Base-by-base conservation (phyloP, 257 asterid species). In the Solanum infundibuliforme region DNA sequence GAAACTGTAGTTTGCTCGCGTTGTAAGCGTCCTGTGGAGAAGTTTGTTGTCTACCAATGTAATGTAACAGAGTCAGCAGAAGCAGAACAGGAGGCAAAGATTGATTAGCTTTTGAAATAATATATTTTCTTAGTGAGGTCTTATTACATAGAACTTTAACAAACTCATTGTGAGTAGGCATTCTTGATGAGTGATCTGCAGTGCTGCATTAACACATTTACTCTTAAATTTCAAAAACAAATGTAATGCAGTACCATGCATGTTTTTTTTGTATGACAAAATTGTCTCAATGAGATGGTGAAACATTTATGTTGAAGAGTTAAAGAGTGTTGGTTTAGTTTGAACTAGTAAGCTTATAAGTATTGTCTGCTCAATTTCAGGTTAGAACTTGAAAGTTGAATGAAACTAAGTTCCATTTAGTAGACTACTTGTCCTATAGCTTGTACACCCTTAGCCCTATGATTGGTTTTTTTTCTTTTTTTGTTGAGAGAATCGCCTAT, bases 1-100 rank as follows among this genome's bases (percentile, higher is more conserved):
- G 92, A 87, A 52, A 72, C 74, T 34, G 65, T 85, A 86, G 46
- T 90, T 71, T 96, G 98, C 91, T 91, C 90, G 3, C 84, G 87
- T 8, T 95, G 98, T 89, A 93, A 87, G 69, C 84, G 92, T n/a
- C 93, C 88, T 8, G 89, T 90, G 92, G 87, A 93, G 89, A 94
- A 91, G 92, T 92, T 91, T 90, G 89, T 96, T 86, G 48, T 92
- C 85, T 96, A 91, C 89, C 91, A 90, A 90, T 92, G 98, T 91
- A 94, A 92, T 58, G 90, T 60, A 83, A 83, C 83, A 58, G 87
- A 88, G 31, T 82, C 86, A 83, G 68, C 62, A 55, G 32, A 85
- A 75, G 66, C 52, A 52, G 23, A 85, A 36, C 7, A 71, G 39
- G 14, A 62, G 87, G 81, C 32, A 23, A 8, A n/a, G 46, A 31